These are phyloP conservation scores for Rosa persica DNA, from an alignment of 306 rosid species.

Conservation along the genomic window DNA sequence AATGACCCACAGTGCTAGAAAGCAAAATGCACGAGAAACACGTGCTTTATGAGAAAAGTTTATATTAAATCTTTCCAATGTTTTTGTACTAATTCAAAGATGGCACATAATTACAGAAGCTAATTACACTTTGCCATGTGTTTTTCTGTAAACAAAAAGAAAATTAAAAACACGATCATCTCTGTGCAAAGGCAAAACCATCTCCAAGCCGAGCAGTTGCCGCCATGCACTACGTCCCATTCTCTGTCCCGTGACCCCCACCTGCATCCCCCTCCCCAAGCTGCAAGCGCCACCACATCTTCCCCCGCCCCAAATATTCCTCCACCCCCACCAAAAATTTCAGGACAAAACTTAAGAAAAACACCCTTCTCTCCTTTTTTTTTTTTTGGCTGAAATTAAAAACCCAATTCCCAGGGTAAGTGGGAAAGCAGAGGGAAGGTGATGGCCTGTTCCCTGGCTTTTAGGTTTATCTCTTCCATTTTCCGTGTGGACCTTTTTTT, in stretches of 20 bases:
- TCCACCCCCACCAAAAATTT: background rate
- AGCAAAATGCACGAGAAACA: slow-evolving; percentile 9
- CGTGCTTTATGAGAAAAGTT: background rate
- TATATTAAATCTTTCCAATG: background rate
- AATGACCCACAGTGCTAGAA: background rate
- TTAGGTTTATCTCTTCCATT: background rate
- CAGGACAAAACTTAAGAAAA: background rate
- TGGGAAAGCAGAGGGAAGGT: background rate
- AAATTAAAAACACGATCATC: background rate
- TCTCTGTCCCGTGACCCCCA: slow-evolving; percentile 16
- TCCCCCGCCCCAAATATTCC: background rate
- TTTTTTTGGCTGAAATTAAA: background rate
- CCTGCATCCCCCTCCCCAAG: background rate
- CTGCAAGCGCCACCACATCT: slow-evolving; percentile 11
- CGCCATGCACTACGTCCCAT: background rate
- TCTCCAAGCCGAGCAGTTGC: slow-evolving; percentile 15
- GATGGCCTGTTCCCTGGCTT: background rate
- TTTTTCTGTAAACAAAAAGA: background rate
- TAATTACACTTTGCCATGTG: slow-evolving; percentile 46
- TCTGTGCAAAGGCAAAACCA: slow-evolving; percentile 33
- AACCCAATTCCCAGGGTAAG: background rate
- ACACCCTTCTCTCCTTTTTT: background rate
- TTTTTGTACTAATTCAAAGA: slow-evolving; percentile 8
- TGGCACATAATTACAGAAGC: slow-evolving; percentile 25
- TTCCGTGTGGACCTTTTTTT: background rate